phyloP scores from a whole-genome alignment of 345 rosid species.

The Heritiera fomes region DNA sequence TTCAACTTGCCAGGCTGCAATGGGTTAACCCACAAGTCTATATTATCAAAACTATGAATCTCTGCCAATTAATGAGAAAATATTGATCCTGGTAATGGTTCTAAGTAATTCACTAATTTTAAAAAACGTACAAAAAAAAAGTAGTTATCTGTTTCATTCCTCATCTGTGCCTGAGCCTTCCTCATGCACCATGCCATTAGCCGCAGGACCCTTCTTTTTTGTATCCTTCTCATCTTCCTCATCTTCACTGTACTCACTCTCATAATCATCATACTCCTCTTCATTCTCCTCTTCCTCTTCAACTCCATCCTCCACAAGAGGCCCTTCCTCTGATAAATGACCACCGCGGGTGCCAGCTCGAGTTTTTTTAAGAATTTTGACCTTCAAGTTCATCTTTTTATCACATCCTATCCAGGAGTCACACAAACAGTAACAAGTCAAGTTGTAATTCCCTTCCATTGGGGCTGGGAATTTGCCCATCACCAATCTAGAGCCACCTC shows the following conservation, averaged over 20 bases:
- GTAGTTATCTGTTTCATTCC: conserved; percentile 40
- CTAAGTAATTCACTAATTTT: not conserved
- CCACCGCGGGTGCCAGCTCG: conserved; percentile 81
- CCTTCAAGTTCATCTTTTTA: conserved; percentile 59
- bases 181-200: conserved; percentile 53
- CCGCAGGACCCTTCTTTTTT: conserved; percentile 55
- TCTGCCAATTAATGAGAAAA: not conserved
- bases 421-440: conserved; percentile 85
- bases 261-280: conserved; percentile 75
- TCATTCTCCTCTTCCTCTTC: conserved; percentile 92
- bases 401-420: conserved; percentile 99
- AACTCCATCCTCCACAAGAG: conserved; percentile 68
- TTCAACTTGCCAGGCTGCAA: too few species aligned
- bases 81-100: not conserved
- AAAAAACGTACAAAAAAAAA: too few species aligned
- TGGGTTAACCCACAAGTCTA: conserved; percentile 13
- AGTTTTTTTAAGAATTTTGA: conserved; percentile 81
- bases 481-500: conserved; percentile 79
- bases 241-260: conserved; percentile 93
- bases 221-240: conserved; percentile 71
- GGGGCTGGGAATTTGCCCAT: conserved; percentile 93
- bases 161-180: conserved; percentile 72
- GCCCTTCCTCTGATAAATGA: conserved; percentile 64
- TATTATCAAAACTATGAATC: conserved; percentile 17
- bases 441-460: conserved; percentile 77